Evolutionary conservation across 208 protist species (phyloP).

Genomic region (Crithidia fasciculata): DNA sequence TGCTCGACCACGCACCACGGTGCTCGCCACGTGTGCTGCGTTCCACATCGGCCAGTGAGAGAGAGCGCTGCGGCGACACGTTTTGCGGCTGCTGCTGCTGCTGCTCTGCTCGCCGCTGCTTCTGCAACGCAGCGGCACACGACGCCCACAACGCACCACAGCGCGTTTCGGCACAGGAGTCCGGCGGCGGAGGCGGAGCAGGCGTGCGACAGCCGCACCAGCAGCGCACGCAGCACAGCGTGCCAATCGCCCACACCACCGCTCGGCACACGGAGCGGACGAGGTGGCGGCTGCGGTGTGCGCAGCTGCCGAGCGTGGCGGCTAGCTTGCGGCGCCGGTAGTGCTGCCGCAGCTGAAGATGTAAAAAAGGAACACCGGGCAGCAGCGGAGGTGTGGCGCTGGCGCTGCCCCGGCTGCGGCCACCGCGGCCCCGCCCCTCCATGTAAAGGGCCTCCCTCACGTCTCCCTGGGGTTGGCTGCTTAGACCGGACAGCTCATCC

Average conservation of each 20-base stretch:
- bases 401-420: background rate
- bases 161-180: conserved; percentile 3
- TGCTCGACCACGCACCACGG: background rate
- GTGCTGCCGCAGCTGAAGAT: conserved; percentile 16
- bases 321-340: conserved; percentile 14
- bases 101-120: background rate
- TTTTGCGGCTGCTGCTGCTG: background rate
- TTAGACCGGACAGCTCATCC: background rate
- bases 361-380: conserved; percentile 1
- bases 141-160: background rate
- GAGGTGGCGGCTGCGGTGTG: background rate
- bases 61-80: background rate
- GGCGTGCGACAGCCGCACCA: conserved; percentile 19
- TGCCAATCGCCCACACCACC: conserved; percentile 14
- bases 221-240: conserved; percentile 20
- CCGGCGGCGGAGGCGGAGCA: conserved; percentile 1
- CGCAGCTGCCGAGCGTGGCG: conserved; percentile 6
- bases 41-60: background rate
- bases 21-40: background rate
- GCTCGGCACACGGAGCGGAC: background rate
- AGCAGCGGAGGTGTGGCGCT: background rate
- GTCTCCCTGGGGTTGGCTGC: background rate
- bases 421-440: background rate
- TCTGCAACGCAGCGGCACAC: background rate
- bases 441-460: background rate